A percentile compares a stretch with the other conserved stretches of the same genome.
Evolutionary conservation across 176 grass and related monocot genomes (phyloP).

Genomic region (Dendrocalamus sinicus): DNA sequence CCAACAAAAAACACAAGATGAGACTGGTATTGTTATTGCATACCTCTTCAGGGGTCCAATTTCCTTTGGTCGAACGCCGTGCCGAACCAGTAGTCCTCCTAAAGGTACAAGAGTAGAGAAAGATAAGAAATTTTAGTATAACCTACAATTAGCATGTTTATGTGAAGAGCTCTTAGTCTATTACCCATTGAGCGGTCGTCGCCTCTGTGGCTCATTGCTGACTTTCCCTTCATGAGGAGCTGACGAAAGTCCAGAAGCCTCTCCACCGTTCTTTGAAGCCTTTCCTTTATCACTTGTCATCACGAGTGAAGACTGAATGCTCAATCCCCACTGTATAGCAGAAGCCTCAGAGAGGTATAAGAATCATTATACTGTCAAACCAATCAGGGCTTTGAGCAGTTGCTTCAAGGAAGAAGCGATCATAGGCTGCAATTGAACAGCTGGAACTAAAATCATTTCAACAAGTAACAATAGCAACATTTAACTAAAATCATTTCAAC

Average conservation of each 20-base stretch:
- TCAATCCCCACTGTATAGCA: conserved; percentile 33
- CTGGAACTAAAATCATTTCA: not conserved
- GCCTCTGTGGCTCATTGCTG: conserved; percentile 52
- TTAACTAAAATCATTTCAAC: no score
- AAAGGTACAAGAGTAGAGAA: conserved; percentile 28
- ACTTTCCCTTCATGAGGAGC: conserved; percentile 47
- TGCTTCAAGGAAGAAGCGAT: conserved; percentile 24
- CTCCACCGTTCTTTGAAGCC: conserved; percentile 45
- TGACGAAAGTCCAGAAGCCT: conserved; percentile 39
- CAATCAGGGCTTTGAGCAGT: conserved; percentile 12
- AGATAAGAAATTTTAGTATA: conserved; percentile 9
- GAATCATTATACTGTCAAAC: conserved; percentile 47
- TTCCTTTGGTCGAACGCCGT: conserved; percentile 87
- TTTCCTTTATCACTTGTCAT: conserved; percentile 64
- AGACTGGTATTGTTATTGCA: not conserved
- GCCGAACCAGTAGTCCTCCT: conserved; percentile 92
- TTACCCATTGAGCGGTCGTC: conserved; percentile 62
- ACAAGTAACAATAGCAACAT: not conserved
- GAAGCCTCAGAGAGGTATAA: conserved; percentile 21
- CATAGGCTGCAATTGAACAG: conserved; percentile 27
- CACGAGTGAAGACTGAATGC: conserved; percentile 14
- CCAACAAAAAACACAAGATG: conserved; percentile 11
- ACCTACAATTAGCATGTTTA: not conserved
- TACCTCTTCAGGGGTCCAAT: conserved; percentile 98
- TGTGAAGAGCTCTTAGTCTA: not conserved